phyloP scores from a whole-genome alignment of 225 moss, liverwort and hornwort genomes.

The Anthoceros angustus region DNA sequence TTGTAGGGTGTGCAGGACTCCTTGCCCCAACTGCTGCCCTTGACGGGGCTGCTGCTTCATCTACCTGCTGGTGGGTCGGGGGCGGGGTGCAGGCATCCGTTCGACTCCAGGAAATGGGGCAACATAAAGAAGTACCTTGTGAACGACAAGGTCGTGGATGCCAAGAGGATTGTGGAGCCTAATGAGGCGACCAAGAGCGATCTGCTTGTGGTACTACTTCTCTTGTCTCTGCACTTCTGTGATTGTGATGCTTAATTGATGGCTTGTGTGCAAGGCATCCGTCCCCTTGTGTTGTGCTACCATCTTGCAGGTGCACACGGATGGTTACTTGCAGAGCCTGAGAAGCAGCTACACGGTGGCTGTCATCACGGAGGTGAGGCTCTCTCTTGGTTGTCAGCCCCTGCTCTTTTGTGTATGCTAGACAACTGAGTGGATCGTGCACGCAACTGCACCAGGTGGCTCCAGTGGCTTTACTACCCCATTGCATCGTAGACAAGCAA shows the following conservation, averaged over 20 bases:
- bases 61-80: conserved; percentile 7
- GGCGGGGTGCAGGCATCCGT: conserved; percentile 52
- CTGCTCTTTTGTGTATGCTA: not conserved
- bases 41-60: not conserved
- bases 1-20: conserved; percentile 20
- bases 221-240: not conserved
- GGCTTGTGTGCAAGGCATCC: not conserved
- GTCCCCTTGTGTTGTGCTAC: not conserved
- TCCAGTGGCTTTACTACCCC: conserved; percentile 67
- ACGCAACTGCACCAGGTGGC: conserved; percentile 34
- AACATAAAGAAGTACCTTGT: conserved; percentile 56
- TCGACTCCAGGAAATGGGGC: conserved; percentile 92
- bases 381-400: not conserved
- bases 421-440: not conserved
- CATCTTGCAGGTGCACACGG: conserved; percentile 53
- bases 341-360: conserved; percentile 63
- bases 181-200: conserved; percentile 76
- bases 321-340: conserved; percentile 59
- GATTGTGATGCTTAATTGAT: not conserved
- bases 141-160: conserved; percentile 30
- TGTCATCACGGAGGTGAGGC: conserved; percentile 57
- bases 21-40: not conserved
- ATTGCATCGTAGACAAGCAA: conserved; percentile 50
- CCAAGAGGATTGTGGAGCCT: conserved; percentile 63
- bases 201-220: conserved; percentile 64